Base-by-base conservation (phyloP, 202 grass and related monocot species). In the Schoenoplectus triqueter region DNA sequence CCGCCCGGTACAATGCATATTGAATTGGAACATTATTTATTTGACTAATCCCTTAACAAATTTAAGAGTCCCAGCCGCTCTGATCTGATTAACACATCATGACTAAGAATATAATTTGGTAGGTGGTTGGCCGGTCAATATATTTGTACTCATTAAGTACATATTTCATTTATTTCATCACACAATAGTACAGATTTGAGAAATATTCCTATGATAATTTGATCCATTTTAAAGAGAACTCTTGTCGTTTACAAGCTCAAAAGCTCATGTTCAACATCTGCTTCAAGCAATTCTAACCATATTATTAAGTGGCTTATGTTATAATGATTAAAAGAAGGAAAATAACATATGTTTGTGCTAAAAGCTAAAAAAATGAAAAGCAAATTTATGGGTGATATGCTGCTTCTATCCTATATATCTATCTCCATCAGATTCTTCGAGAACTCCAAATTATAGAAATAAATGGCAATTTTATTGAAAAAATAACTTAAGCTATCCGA, bases 31-130 rank as follows among this genome's bases (percentile, higher is more conserved):
- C 31, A 15, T 79, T 45, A 49, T 81, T 81, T 66, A 64, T 65
- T 82, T 66, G 60, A 82, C 64, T 82, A 82, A 81, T 66, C 39
- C 47, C 4, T 67, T 20, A 65, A 49, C 41, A 45, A 81, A 48
- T 11, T 14, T 63, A 18, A 8, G 31, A 10, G 9, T 6, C 17
- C 46, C 4, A 50, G 2, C 41, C 41, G 18, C 41, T 81, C 3
- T 79, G 51, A 79, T 79, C 13, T 15, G 51, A 57, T 51, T 20
- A 49, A 46, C 18, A 50, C 8, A 71, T 67, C 44, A 81, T 49
- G 13, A 14, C 20, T 11, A 75, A 55, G 55, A 72, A 18, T 48
- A 18, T 14, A 75, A 55, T 75, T 78, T 59, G 22, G 50, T 78
- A 59, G 73, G 74, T 60, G 52, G 54, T 78, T 57, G 54, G 52